Conservation (phyloP, 371 early-diverging fungal genomes). For the Mortierella sp. region DNA sequence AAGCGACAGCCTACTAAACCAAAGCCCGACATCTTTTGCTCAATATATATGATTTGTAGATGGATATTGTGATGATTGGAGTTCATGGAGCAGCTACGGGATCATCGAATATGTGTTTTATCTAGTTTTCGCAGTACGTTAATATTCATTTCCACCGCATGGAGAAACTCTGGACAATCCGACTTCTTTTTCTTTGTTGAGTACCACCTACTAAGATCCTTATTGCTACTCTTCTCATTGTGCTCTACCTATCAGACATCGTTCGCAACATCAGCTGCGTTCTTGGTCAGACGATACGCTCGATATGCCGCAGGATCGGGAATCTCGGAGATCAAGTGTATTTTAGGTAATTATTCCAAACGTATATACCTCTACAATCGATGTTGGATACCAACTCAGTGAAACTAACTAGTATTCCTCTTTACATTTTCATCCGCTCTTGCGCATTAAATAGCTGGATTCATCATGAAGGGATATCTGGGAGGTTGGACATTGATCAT, state of each 20-base stretch:
- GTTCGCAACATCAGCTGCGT: conserved; percentile 70
- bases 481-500: conserved; percentile 87
- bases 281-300: conserved; percentile 77
- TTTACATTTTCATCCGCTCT: conserved; percentile 13
- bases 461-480: conserved; percentile 91
- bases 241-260: conserved; percentile 58
- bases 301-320: conserved; percentile 95
- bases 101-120: conserved; percentile 73
- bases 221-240: background rate
- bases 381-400: background rate
- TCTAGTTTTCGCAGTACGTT: conserved; percentile 69
- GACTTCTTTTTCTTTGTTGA: background rate
- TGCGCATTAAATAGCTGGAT: conserved; percentile 69
- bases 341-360: conserved; percentile 69
- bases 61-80: conserved; percentile 59
- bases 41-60: conserved; percentile 14
- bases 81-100: conserved; percentile 58
- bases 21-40: background rate
- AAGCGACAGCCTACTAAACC: no score
- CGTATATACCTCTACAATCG: background rate
- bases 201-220: background rate
- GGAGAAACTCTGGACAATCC: no score
- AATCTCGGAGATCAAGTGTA: conserved; percentile 95
- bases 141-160: background rate
- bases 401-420: background rate